These are phyloP conservation scores for Alternaria sp. DNA, from an alignment of 2,329 filamentous ascomycete genomes.

Conservation along the genomic window DNA sequence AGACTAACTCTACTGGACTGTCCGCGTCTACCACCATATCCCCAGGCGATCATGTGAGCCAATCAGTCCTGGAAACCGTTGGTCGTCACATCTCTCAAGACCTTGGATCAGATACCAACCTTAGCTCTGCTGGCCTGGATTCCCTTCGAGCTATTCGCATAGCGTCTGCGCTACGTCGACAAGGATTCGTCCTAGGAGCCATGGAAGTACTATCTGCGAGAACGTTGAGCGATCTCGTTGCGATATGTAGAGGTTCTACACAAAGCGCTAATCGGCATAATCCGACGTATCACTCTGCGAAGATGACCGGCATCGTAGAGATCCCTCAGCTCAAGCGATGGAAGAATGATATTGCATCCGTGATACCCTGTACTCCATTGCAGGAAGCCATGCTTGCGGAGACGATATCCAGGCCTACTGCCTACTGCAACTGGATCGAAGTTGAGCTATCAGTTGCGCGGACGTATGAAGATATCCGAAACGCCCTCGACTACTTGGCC, in stretches of 20 bases:
- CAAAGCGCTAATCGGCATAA: not conserved
- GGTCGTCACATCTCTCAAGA: slow-evolving; percentile 50
- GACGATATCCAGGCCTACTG: slow-evolving; percentile 62
- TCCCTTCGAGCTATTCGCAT: slow-evolving; percentile 69
- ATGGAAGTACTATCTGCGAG: slow-evolving; percentile 66
- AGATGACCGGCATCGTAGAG: not conserved
- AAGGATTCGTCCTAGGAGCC: slow-evolving; percentile 63
- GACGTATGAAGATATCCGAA: slow-evolving; percentile 48
- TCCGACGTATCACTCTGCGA: not conserved
- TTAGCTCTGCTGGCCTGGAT: slow-evolving; percentile 67
- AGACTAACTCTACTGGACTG: slow-evolving; percentile 16
- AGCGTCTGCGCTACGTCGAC: slow-evolving; percentile 66
- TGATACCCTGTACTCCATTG: slow-evolving; percentile 71
- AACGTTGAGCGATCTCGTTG: slow-evolving; percentile 47
- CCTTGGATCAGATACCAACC: slow-evolving; percentile 49
- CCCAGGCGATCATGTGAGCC: slow-evolving; percentile 11
- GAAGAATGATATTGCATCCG: slow-evolving; percentile 31
- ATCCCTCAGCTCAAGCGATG: slow-evolving; percentile 20
- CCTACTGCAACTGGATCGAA: slow-evolving; percentile 82
- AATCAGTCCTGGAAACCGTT: slow-evolving; percentile 52
- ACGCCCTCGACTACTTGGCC: slow-evolving; percentile 32
- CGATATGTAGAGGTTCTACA: slow-evolving; percentile 21
- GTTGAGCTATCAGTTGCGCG: slow-evolving; percentile 59
- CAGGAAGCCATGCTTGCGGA: slow-evolving; percentile 84
- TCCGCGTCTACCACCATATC: slow-evolving; percentile 8